Evolutionary conservation across 192 early-diverging fungal genomes (phyloP).

Genomic region (Linnemannia exigua): DNA sequence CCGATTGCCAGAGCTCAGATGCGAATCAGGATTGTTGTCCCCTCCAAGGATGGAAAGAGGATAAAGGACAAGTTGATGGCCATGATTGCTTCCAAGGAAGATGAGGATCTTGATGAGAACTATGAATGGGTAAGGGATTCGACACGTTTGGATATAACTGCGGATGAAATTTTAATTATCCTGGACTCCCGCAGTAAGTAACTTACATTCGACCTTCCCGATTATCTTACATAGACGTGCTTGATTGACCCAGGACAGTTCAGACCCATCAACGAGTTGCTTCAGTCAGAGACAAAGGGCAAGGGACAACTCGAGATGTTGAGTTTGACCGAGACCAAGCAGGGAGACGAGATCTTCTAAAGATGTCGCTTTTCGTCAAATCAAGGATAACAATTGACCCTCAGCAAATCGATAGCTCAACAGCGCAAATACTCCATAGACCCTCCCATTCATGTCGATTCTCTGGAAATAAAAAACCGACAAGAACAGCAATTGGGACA

Average conservation of each 20-base stretch:
- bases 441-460: neutral
- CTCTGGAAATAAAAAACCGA: neutral
- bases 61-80: constrained; percentile 80
- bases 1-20: constrained; percentile 97
- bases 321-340: constrained; percentile 78
- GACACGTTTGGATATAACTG: neutral
- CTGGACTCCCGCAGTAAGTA: constrained; percentile 17
- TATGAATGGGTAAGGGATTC: constrained; percentile 79
- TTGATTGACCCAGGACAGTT: constrained; percentile 96
- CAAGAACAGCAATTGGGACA: neutral
- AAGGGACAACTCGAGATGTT: constrained; percentile 92
- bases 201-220: constrained; percentile 9
- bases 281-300: constrained; percentile 90
- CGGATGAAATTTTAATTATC: neutral
- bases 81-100: constrained; percentile 76
- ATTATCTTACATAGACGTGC: constrained; percentile 67
- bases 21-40: constrained; percentile 85
- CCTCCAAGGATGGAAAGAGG: constrained; percentile 91
- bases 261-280: constrained; percentile 83
- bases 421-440: neutral
- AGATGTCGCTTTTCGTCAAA: neutral
- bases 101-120: constrained; percentile 85
- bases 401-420: neutral
- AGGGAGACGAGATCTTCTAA: constrained; percentile 76
- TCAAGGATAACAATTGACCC: neutral